phyloP scores from a whole-genome alignment of 768 basidiomycete genomes.

The Hypholoma sublateritium region DNA sequence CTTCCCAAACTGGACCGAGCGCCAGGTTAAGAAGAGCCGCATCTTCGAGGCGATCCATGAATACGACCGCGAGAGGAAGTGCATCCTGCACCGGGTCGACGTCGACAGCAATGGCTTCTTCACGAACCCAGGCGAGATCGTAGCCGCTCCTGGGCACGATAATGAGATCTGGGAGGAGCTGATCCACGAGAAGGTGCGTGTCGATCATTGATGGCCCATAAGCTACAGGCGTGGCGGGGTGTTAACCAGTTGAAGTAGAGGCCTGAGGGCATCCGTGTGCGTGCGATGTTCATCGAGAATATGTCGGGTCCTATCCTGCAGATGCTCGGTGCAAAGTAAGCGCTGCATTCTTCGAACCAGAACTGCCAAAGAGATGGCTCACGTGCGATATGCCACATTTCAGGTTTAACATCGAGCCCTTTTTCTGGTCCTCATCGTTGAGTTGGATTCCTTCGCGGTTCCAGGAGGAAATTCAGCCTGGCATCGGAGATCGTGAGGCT shows the following conservation, averaged over 20 bases:
- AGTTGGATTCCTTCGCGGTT: conserved; percentile 73
- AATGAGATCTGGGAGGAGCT: conserved; percentile 38
- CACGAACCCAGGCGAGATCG: conserved; percentile 26
- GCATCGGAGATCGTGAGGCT: conserved; percentile 52
- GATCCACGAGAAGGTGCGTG: conserved; percentile 22
- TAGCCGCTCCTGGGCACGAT: conserved; percentile 22
- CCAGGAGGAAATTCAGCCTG: conserved; percentile 44
- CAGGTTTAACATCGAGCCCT: conserved; percentile 62
- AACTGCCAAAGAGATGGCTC: conserved; percentile 47
- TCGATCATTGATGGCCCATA: neutral
- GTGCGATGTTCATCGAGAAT: conserved; percentile 54
- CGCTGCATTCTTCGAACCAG: neutral
- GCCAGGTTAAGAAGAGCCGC: conserved; percentile 42
- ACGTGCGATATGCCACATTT: conserved; percentile 16
- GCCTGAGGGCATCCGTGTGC: conserved; percentile 39
- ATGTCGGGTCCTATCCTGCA: conserved; percentile 53
- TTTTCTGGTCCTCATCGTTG: conserved; percentile 65
- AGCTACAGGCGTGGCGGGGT: neutral
- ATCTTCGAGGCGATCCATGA: conserved; percentile 36
- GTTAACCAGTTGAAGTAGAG: conserved; percentile 19
- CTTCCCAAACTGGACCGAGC: conserved; percentile 58
- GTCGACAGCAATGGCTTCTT: conserved; percentile 40
- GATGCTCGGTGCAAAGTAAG: conserved; percentile 61
- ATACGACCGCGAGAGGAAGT: conserved; percentile 25
- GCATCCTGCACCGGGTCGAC: conserved; percentile 40